phyloP scores from a whole-genome alignment of 148 eudicot genomes.

The Diospyros kaki region DNA sequence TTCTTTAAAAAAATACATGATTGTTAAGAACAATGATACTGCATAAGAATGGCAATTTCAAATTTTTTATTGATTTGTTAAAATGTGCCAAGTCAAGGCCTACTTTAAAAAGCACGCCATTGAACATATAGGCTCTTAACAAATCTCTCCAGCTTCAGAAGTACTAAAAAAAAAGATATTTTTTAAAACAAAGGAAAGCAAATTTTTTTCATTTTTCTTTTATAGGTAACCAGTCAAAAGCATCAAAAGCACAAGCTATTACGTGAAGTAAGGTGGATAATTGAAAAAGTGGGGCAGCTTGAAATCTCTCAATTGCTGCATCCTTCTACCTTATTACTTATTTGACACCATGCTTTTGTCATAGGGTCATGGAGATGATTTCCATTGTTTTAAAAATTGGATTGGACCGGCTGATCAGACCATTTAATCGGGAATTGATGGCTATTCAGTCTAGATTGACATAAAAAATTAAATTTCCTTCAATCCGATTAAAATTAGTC shows the following conservation, averaged over 20 bases:
- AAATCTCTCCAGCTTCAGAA: neutral
- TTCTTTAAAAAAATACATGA: neutral
- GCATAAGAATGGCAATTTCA: neutral
- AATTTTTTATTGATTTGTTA: neutral
- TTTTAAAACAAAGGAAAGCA: no score
- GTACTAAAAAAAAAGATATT: neutral
- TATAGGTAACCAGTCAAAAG: no score
- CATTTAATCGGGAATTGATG: no score
- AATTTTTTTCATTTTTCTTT: no score
- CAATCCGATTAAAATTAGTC: no score
- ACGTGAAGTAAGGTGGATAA: constrained; percentile 98
- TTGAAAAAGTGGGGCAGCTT: constrained; percentile 94
- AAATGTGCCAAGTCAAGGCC: neutral
- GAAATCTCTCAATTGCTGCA: constrained; percentile 88
- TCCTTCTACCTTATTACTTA: constrained; percentile 16
- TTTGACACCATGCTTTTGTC: no score
- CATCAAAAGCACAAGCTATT: constrained; percentile 13
- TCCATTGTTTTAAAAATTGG: no score
- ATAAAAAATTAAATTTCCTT: no score
- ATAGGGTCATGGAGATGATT: no score
- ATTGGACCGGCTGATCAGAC: no score
- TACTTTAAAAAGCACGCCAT: neutral
- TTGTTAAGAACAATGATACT: neutral
- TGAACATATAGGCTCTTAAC: neutral
- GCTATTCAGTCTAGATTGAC: neutral